Evolutionary conservation across 306 rosid genomes (phyloP), one percentile per base, ranked within the genome.

Genomic region (Oxytropis ochrocephala): DNA sequence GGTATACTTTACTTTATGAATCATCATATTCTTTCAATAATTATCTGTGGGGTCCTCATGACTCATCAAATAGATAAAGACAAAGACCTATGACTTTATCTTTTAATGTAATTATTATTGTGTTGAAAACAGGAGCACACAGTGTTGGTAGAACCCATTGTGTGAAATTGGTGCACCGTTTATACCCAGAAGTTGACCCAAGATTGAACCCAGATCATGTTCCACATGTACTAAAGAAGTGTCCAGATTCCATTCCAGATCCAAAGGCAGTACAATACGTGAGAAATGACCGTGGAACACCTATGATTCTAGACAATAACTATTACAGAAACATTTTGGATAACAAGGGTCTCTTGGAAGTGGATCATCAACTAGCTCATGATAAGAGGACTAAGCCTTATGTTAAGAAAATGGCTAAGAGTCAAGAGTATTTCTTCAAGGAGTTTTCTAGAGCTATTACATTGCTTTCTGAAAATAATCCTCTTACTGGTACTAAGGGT

Each of bases 391-490:
- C 98, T 13, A 90, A 83, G 68, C 98, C 98, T 38, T 91, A 73
- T 62, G 98, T 91, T 49, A 94, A 94, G 89, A 94, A 91, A 64
- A 94, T 94, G 98, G 98, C 98, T 33, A 94, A 94, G 72, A 94
- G 84, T 74, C 95, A 94, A 57, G 88, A 81, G 75, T 94, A 90
- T 72, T 94, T 90, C 89, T 90, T 88, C 84, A 88, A 83, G 85
- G 85, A 94, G 54, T 91, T 94, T 17, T 81, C 96, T 0, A 84
- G 84, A 70, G 99, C 99, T 62, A 84, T 94, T 47, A 36, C 92
- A 49, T 52, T 83, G 17, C 91, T 94, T 33, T 94, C 99, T 38
- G 99, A 94, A 64, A 94, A 94, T 84, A 94, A 91, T 68, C 99
- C 99, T 74, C 92, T 94, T 13, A 94, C 97, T 12, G 99, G 99